A percentile compares a stretch with the other conserved stretches of the same genome.
Evolutionary conservation across 1,139 yeast genomes (phyloP).

Genomic region (Taphrina communis): DNA sequence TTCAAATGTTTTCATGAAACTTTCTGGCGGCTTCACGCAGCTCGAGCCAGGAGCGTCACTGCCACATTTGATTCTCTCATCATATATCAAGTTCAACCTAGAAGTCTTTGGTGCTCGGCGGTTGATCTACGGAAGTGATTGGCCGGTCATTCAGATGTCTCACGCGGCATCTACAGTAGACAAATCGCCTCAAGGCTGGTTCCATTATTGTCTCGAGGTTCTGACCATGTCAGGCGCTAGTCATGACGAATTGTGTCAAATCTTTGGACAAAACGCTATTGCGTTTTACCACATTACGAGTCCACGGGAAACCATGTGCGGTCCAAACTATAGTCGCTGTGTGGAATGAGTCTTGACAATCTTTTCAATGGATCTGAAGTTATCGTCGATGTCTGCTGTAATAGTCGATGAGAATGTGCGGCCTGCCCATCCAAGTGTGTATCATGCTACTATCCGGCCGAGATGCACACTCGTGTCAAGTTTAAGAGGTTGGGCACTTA

Average conservation of each 20-base stretch:
- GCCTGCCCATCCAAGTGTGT: neutral
- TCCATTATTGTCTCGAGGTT: neutral
- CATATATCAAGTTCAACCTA: slow-evolving; percentile 6
- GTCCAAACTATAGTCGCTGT: too few species aligned
- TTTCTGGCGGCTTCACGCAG: slow-evolving; percentile 36
- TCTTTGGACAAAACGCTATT: neutral
- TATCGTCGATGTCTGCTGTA: too few species aligned
- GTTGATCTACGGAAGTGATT: slow-evolving; percentile 34
- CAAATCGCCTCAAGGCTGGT: slow-evolving; percentile 27
- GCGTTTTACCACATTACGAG: slow-evolving; percentile 4
- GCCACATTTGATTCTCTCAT: neutral
- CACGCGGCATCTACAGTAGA: neutral
- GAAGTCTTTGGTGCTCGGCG: slow-evolving; percentile 11
- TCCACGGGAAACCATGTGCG: too few species aligned
- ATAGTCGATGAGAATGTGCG: too few species aligned
- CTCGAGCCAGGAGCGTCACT: slow-evolving; percentile 7
- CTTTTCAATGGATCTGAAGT: too few species aligned
- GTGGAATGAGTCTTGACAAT: too few species aligned
- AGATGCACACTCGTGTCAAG: neutral
- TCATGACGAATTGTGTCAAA: neutral
- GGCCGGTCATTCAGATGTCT: slow-evolving; percentile 23
- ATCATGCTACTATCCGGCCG: slow-evolving; percentile 6
- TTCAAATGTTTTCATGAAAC: slow-evolving; percentile 26
- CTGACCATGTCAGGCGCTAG: neutral
- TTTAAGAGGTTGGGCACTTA: too few species aligned